Percentiles rank a stretch among this genome's conserved stretches.
phyloP scores from a whole-genome alignment of 2,329 filamentous ascomycete genomes.

The Verruconis gallopava region DNA sequence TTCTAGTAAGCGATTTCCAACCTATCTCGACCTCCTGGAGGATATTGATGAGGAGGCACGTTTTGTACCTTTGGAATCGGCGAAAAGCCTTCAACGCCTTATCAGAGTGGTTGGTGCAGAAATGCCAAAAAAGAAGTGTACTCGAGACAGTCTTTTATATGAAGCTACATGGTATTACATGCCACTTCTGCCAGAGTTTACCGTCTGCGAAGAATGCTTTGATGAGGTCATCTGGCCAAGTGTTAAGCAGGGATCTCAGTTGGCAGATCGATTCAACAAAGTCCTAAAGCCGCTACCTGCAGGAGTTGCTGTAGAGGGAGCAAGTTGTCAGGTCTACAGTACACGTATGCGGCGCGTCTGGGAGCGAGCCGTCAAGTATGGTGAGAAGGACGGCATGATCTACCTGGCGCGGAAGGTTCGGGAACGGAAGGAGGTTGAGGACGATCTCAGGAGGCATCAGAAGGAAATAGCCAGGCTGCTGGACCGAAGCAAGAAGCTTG shows the following conservation, averaged over 20 bases:
- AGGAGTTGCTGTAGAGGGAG: slow-evolving; percentile 24
- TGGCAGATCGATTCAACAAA: slow-evolving; percentile 32
- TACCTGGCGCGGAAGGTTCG: slow-evolving; percentile 52
- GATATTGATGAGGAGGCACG: slow-evolving; percentile 35
- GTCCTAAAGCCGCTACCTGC: slow-evolving; percentile 37
- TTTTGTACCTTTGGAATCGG: slow-evolving; percentile 17
- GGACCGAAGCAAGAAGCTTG: slow-evolving; percentile 14
- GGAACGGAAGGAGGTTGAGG: slow-evolving; percentile 43
- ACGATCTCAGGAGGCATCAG: slow-evolving; percentile 39
- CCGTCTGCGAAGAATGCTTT: slow-evolving; percentile 79
- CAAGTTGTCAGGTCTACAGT: slow-evolving; percentile 68
- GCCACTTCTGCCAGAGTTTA: slow-evolving; percentile 60
- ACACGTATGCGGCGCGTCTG: slow-evolving; percentile 66
- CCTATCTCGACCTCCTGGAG: slow-evolving; percentile 44
- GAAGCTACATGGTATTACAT: slow-evolving; percentile 66
- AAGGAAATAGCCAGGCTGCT: slow-evolving; percentile 16
- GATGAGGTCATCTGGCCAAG: slow-evolving; percentile 64
- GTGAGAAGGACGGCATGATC: slow-evolving; percentile 48
- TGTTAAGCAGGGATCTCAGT: slow-evolving; percentile 37
- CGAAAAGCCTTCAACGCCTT: slow-evolving; percentile 46
- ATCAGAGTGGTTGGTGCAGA: slow-evolving; percentile 27
- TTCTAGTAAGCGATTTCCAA: slow-evolving; percentile 41
- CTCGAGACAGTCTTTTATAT: slow-evolving; percentile 47
- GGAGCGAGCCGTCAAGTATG: slow-evolving; percentile 40
- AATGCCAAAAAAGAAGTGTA: slow-evolving; percentile 34